Percentiles rank a stretch among this genome's conserved stretches.
Evolutionary conservation across 2,329 filamentous ascomycete species (phyloP).

Genomic region (Apiospora sp.): DNA sequence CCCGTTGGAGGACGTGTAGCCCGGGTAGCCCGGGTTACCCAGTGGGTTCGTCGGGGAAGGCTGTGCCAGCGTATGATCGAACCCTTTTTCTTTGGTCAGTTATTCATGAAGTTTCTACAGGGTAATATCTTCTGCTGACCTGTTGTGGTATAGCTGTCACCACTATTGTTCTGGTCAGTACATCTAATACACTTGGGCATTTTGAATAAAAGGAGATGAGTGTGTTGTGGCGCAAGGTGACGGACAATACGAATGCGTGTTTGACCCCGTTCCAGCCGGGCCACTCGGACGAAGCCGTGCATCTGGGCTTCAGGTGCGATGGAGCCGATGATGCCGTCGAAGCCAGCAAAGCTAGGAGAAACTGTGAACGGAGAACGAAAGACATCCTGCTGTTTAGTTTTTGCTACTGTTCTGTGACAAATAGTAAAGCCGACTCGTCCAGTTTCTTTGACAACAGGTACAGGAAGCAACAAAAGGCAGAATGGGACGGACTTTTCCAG

Average conservation of each 20-base stretch:
- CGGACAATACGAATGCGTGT: conserved; percentile 53
- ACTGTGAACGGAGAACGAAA: neutral
- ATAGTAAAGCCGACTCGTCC: neutral
- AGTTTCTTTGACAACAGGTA: neutral
- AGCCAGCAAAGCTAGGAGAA: neutral
- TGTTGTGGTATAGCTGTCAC: conserved; percentile 45
- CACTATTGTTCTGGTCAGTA: conserved; percentile 33
- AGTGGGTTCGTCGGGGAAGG: conserved; percentile 64
- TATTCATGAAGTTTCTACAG: neutral
- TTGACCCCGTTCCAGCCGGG: conserved; percentile 48
- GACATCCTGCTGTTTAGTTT: neutral
- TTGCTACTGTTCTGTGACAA: neutral
- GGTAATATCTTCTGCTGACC: conserved; percentile 28
- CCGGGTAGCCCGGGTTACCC: conserved; percentile 66
- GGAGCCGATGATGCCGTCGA: neutral
- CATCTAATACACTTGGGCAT: neutral
- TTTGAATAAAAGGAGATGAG: neutral
- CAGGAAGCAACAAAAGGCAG: neutral
- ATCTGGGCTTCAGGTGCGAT: neutral
- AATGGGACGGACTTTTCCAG: too few species aligned
- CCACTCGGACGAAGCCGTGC: conserved; percentile 35
- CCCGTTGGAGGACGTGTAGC: conserved; percentile 58
- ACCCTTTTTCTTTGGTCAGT: conserved; percentile 46
- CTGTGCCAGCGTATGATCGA: conserved; percentile 58
- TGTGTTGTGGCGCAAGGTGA: neutral